Evolutionary conservation across 2,329 filamentous ascomycete species (phyloP), one percentile per base, ranked within the genome.

Genomic region (Hymenoscyphus albidus): DNA sequence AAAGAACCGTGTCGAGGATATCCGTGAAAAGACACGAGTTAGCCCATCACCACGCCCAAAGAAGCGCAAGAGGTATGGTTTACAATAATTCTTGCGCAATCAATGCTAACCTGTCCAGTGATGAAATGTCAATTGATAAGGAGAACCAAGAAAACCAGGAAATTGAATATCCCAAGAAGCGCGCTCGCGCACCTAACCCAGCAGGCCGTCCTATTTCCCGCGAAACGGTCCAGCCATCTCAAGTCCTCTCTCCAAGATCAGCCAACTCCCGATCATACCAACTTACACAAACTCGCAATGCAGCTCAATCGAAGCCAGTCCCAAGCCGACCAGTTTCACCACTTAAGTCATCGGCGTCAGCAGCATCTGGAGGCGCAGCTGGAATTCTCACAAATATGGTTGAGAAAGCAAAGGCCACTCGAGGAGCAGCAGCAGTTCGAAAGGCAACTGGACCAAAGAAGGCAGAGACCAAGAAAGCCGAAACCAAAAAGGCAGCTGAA

Each of bases 91-190:
- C 62, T 62, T 68, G 65, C 62, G 51, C 39, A 58, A n/a, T 40
- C 9, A 10, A 12, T 64, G 56, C 74, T 75, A 70, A 74, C 59
- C 56, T 40, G 22, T 60, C 0, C 66, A 93, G 90, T 74, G 83
- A 86, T 70, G 85, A 88, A 64, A 84, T 88, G 54, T 82, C 83
- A 63, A 82, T 82, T 35, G 88, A 94, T 77, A 95, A 96, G 77
- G 92, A 96, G 75, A 95, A 96, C 77, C 92, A 96, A 75, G 27
- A 27, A 27, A 96, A 95, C 73, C 85, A 86, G 58, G 77, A 77
- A 66, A 78, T 80, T 66, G 84, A 89, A 27, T 88, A 88, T 69
- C 86, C 88, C 2, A 94, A 94, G 81, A 93, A 93, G 78, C 82
- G 78, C 22, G 67, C 74, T 32, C 76, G 75, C 48, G 74, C 77